Evolutionary conservation across 352 stramenopile genomes (phyloP).

Genomic region (Pythium graminicola): DNA sequence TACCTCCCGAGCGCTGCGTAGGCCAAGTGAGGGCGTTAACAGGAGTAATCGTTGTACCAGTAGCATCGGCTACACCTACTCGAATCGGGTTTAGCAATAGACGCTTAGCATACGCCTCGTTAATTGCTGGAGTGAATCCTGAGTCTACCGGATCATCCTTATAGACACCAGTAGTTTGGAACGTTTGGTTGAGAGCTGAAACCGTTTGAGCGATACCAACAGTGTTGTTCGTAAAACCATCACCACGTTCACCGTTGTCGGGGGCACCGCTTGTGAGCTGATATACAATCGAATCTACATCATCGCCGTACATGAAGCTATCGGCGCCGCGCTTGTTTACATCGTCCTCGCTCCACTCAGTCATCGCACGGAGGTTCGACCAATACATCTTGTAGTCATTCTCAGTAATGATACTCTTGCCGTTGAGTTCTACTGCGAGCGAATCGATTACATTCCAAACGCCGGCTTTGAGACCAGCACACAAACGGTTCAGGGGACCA

Average conservation of each 20-base stretch:
- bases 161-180: not conserved
- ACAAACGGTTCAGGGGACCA: conserved; percentile 16
- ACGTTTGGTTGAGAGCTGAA: too few species aligned
- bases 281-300: conserved; percentile 12
- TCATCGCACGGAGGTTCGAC: conserved; percentile 23
- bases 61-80: not conserved
- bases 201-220: too few species aligned
- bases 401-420: conserved; percentile 19
- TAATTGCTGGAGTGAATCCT: too few species aligned
- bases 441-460: conserved; percentile 27
- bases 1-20: conserved; percentile 1
- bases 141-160: too few species aligned
- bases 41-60: not conserved
- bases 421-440: conserved; percentile 18
- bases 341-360: conserved; percentile 17
- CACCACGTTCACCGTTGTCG: not conserved
- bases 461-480: conserved; percentile 18
- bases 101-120: conserved; percentile 8
- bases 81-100: conserved; percentile 4
- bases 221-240: conserved; percentile 19
- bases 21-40: not conserved
- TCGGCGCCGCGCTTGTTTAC: conserved; percentile 21
- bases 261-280: too few species aligned
- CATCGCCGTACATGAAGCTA: conserved; percentile 17
- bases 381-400: conserved; percentile 23